Conservation (phyloP, 176 grass and related monocot species). For the Melocanna baccifera region DNA sequence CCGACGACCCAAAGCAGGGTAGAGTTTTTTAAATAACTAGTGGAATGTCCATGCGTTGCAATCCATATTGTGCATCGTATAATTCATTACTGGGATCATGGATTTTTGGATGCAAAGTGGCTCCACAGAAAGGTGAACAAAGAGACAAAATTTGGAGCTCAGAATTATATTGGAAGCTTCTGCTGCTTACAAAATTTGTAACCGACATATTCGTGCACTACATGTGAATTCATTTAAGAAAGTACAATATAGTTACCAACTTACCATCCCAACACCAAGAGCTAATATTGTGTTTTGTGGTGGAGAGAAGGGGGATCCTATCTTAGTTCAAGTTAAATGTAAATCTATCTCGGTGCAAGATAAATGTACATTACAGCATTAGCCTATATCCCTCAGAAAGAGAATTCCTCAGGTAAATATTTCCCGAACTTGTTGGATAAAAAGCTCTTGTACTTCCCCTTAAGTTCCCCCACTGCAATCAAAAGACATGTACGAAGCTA, state of each 20-base stretch:
- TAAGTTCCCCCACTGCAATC: slow-evolving; percentile 70
- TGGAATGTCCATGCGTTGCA: too few species aligned
- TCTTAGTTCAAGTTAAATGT: background rate
- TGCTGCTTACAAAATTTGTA: background rate
- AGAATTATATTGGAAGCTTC: background rate
- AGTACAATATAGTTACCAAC: background rate
- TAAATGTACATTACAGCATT: background rate
- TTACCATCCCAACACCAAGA: background rate
- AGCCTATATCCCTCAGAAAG: slow-evolving; percentile 33
- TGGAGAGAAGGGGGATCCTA: background rate
- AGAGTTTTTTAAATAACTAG: too few species aligned
- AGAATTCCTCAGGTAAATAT: slow-evolving; percentile 57
- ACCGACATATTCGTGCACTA: background rate
- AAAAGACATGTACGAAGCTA: background rate
- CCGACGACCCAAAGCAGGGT: slow-evolving; percentile 96
- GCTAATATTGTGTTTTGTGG: background rate
- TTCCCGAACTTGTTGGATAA: slow-evolving; percentile 55
- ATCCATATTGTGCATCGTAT: too few species aligned
- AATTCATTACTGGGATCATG: too few species aligned
- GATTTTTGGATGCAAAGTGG: background rate
- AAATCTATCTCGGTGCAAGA: background rate
- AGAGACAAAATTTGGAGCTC: background rate
- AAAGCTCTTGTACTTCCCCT: slow-evolving; percentile 79
- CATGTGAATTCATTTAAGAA: background rate
- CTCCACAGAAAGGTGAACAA: slow-evolving; percentile 6